Conservation (phyloP, 2,329 filamentous ascomycete species). For the Sarocladium oryzae region DNA sequence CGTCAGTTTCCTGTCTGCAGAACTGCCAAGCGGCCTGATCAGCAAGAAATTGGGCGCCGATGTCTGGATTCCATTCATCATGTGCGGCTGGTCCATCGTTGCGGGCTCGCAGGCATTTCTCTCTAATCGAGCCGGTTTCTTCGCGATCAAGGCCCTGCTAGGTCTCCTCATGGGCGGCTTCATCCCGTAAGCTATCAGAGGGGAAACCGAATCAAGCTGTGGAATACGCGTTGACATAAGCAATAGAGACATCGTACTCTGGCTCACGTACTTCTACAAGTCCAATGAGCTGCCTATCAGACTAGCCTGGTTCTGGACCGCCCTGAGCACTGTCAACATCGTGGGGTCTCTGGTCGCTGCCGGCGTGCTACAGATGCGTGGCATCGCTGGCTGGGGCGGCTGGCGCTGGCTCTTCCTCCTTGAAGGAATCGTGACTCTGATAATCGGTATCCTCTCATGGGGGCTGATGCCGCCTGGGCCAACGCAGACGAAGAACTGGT, state of each 20-base stretch:
- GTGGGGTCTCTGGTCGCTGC: slow-evolving; percentile 42
- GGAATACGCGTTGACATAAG: too few relatives aligned
- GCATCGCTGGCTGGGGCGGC: slow-evolving; percentile 28
- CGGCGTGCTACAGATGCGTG: slow-evolving; percentile 30
- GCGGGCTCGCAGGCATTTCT: slow-evolving; percentile 32
- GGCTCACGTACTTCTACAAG: slow-evolving; percentile 71
- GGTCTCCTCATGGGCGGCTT: slow-evolving; percentile 44
- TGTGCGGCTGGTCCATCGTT: slow-evolving; percentile 34
- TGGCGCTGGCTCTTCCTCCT: slow-evolving; percentile 30
- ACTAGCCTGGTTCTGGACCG: slow-evolving; percentile 64
- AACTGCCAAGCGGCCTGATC: slow-evolving; percentile 42
- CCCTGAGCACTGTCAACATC: slow-evolving; percentile 51
- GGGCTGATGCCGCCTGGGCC: slow-evolving; percentile 39
- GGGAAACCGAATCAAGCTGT: too few relatives aligned
- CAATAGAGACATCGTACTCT: slow-evolving; percentile 49
- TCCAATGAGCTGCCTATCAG: slow-evolving; percentile 61
- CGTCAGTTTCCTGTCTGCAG: slow-evolving; percentile 38
- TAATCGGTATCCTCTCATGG: slow-evolving; percentile 37
- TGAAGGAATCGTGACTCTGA: slow-evolving; percentile 27
- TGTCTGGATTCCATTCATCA: slow-evolving; percentile 35
- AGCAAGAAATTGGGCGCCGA: slow-evolving; percentile 46
- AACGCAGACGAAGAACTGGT: slow-evolving; percentile 47
- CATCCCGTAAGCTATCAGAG: slow-evolving; percentile 32
- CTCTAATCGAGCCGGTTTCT: slow-evolving; percentile 29
- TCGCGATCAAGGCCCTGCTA: slow-evolving; percentile 34